These are phyloP conservation scores for Ascobolus immersus DNA, from an alignment of 495 filamentous ascomycete genomes.

Conservation along the genomic window DNA sequence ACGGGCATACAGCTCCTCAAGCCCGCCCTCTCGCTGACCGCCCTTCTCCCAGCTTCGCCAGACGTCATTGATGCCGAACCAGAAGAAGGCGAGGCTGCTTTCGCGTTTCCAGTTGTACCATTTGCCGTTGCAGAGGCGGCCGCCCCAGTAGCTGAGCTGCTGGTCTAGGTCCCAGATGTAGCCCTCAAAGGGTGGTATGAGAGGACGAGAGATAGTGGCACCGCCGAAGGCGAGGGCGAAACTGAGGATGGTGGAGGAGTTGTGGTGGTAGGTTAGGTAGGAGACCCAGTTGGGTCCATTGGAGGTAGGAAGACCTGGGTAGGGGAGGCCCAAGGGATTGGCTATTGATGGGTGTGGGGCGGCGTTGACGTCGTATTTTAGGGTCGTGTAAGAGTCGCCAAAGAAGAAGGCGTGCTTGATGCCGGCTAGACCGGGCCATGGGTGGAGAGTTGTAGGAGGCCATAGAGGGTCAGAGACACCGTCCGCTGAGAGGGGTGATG, in stretches of 20 bases:
- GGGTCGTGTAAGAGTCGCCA: background rate
- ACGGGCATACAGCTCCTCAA: background rate
- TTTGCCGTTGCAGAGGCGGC: background rate
- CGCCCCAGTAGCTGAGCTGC: background rate
- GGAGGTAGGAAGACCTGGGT: background rate
- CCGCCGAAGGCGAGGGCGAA: slow-evolving; percentile 1
- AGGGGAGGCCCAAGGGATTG: background rate
- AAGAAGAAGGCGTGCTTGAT: too few relatives aligned
- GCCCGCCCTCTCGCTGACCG: background rate
- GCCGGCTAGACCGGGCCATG: too few relatives aligned
- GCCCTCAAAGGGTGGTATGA: background rate
- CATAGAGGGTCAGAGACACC: too few relatives aligned
- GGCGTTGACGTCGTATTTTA: background rate
- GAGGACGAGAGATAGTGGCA: background rate
- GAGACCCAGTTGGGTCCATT: background rate
- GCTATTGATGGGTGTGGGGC: background rate
- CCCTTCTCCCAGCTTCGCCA: background rate
- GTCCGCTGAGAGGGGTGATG: too few relatives aligned
- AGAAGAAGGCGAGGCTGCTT: background rate
- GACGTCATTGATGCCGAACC: background rate
- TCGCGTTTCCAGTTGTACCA: background rate
- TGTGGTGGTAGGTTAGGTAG: background rate
- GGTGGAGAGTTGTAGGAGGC: too few relatives aligned
- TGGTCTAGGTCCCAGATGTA: background rate
- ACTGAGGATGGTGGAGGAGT: background rate